Evolutionary conservation across 768 basidiomycete species (phyloP).

Genomic region (Xerocomus potaroensis): DNA sequence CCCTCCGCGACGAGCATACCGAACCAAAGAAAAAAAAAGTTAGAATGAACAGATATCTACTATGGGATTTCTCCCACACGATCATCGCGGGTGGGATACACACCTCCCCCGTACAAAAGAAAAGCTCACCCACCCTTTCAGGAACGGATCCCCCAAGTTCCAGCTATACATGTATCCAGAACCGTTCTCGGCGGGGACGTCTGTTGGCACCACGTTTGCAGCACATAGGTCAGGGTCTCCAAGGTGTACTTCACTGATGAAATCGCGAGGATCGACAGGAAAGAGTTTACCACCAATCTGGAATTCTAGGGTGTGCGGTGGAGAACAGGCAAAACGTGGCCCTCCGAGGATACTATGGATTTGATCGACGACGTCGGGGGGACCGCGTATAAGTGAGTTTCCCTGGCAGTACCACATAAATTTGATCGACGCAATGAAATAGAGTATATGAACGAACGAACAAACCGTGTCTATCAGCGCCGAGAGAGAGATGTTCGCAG

Average conservation of each 20-base stretch:
- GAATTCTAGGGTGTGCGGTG: slow-evolving; percentile 62
- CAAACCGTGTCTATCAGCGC: slow-evolving; percentile 69
- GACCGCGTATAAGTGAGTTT: slow-evolving; percentile 74
- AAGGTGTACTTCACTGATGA: slow-evolving; percentile 41
- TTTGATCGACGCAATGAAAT: neutral
- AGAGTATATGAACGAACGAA: neutral
- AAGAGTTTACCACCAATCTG: slow-evolving; percentile 65
- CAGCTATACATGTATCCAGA: slow-evolving; percentile 64
- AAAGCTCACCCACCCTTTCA: slow-evolving; percentile 55
- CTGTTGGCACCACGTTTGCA: slow-evolving; percentile 57
- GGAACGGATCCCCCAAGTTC: slow-evolving; percentile 73
- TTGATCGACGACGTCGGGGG: slow-evolving; percentile 54
- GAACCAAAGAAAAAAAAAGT: neutral
- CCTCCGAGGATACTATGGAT: slow-evolving; percentile 42
- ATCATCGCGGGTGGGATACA: neutral
- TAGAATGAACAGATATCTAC: neutral
- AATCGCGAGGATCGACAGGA: slow-evolving; percentile 74
- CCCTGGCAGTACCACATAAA: slow-evolving; percentile 41
- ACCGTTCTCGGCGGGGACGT: slow-evolving; percentile 50
- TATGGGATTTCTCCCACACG: slow-evolving; percentile 2
- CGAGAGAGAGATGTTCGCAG: slow-evolving; percentile 49
- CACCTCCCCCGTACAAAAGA: neutral
- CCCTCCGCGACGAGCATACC: neutral
- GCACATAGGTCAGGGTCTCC: slow-evolving; percentile 42
- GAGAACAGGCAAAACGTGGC: slow-evolving; percentile 52